phyloP scores from a whole-genome alignment of 1,284 basidiomycete genomes.

The Waitea zeae region DNA sequence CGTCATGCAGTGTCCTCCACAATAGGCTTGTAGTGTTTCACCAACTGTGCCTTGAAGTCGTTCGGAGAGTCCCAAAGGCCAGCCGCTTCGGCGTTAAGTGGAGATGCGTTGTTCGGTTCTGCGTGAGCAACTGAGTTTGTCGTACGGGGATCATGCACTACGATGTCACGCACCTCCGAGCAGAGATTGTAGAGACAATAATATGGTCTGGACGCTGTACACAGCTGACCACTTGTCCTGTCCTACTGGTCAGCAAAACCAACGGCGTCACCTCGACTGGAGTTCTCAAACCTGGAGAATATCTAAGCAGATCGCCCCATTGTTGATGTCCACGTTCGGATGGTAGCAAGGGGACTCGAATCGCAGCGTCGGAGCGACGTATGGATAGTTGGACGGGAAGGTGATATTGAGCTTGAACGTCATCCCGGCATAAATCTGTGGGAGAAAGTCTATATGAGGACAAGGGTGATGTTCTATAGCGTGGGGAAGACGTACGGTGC shows the following conservation, averaged over 20 bases:
- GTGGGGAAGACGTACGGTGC: conserved; percentile 32
- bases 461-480: not conserved
- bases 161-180: conserved; percentile 55
- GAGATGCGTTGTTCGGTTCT: conserved; percentile 85
- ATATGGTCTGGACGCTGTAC: conserved; percentile 76
- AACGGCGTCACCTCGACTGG: not conserved
- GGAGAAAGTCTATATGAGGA: conserved; percentile 3
- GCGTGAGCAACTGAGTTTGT: conserved; percentile 6
- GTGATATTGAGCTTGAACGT: conserved; percentile 65
- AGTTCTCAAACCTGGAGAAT: conserved; percentile 50
- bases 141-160: too few species aligned
- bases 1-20: too few species aligned
- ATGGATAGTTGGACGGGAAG: conserved; percentile 76
- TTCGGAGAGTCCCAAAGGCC: too few species aligned
- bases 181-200: conserved; percentile 73
- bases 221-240: conserved; percentile 86
- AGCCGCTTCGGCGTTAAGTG: conserved; percentile 71
- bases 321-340: conserved; percentile 67
- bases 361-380: conserved; percentile 62
- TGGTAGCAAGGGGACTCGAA: conserved; percentile 77
- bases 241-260: not conserved
- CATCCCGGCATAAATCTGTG: conserved; percentile 58
- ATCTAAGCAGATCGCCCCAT: conserved; percentile 73
- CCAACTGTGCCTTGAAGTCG: too few species aligned
- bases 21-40: too few species aligned